phyloP scores from a whole-genome alignment of 2,329 filamentous ascomycete genomes.

The Fusarium haematococcum region DNA sequence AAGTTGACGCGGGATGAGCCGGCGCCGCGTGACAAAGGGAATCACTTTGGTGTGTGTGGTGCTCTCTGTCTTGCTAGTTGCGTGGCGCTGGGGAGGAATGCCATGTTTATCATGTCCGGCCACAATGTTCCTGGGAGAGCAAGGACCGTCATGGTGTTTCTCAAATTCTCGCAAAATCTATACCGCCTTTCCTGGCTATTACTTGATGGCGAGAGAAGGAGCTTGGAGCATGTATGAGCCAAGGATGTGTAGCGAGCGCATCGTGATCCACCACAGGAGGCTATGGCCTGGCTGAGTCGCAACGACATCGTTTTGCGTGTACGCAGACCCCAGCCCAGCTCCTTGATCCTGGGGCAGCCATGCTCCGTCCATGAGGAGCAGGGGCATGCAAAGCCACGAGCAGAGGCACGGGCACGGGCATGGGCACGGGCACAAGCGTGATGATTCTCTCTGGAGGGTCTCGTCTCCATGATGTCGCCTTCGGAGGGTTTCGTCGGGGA shows the following conservation, averaged over 20 bases:
- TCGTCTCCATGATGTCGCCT: constrained; percentile 17
- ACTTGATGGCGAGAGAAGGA: background rate
- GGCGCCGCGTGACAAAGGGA: constrained; percentile 26
- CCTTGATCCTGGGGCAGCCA: constrained; percentile 27
- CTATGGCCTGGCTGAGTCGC: background rate
- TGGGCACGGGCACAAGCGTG: constrained; percentile 5
- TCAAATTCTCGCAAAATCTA: background rate
- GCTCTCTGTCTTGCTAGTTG: background rate
- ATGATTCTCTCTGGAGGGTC: constrained; percentile 8
- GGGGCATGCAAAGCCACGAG: constrained; percentile 7
- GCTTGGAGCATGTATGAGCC: background rate
- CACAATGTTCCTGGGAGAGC: background rate
- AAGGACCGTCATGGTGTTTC: background rate
- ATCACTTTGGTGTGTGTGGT: background rate
- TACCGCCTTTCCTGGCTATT: background rate
- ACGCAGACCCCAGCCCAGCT: constrained; percentile 15
- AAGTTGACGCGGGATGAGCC: constrained; percentile 29
- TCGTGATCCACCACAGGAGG: constrained; percentile 1
- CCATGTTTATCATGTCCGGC: background rate
- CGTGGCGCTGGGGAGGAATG: constrained; percentile 3
- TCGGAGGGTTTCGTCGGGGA: constrained; percentile 9
- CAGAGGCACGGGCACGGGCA: background rate
- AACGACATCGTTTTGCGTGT: background rate
- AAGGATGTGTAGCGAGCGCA: constrained; percentile 3
- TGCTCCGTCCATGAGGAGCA: constrained; percentile 18